Conservation (phyloP, 345 rosid genomes). For the Rhodamnia argentea region DNA sequence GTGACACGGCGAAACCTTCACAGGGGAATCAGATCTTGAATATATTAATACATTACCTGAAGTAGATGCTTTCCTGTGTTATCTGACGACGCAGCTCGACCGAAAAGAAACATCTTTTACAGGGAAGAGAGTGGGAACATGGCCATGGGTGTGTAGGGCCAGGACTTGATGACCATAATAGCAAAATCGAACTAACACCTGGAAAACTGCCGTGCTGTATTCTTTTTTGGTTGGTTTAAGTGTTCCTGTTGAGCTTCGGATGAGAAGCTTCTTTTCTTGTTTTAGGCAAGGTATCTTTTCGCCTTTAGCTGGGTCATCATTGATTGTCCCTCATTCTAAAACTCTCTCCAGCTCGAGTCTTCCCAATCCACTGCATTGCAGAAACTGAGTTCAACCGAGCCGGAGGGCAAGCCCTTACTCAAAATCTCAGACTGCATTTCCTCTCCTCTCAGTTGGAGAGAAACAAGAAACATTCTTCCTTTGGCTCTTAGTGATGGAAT, state of each 20-base stretch:
- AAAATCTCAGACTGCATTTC: background rate
- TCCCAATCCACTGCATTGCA: background rate
- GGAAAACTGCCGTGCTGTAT: background rate
- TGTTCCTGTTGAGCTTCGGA: background rate
- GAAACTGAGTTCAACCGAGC: background rate
- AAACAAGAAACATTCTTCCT: background rate
- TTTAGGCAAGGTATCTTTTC: slow-evolving; percentile 5
- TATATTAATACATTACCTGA: background rate
- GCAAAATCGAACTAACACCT: background rate
- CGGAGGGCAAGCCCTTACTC: background rate
- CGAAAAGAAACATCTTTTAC: background rate
- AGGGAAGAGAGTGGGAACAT: background rate
- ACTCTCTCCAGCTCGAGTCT: background rate
- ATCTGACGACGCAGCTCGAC: background rate
- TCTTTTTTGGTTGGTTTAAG: background rate
- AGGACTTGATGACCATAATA: background rate
- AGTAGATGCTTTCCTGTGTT: background rate
- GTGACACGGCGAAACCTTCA: background rate
- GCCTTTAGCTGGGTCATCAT: background rate
- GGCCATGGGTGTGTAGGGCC: background rate
- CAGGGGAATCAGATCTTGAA: background rate
- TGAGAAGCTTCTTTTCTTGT: background rate
- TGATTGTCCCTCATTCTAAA: background rate
- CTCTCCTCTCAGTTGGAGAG: background rate
- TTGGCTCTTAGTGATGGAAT: background rate